Evolutionary conservation across 1,139 yeast genomes (phyloP), one percentile per base, ranked within the genome.

Genomic region (Fermentozyma sake): DNA sequence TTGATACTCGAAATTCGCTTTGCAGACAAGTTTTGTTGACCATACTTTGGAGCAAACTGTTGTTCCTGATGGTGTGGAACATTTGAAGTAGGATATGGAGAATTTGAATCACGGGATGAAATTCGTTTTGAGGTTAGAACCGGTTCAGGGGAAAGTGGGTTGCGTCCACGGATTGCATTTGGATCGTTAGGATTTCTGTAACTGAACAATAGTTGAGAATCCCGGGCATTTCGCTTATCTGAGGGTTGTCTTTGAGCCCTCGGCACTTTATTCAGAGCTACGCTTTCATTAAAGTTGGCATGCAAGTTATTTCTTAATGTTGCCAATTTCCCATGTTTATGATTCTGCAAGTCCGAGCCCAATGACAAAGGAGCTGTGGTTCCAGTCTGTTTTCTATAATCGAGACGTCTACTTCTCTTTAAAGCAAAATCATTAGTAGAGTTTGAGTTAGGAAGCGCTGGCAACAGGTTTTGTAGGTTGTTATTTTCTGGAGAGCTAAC

Each of bases 341-440:
- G 44, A 24, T 32, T 41, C 24, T 59, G 66, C 18, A 60, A 42
- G 23, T 39, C 53, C 7, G 64, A 48, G 1, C 65, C 65, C 20
- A 50, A 30, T 20, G 35, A 34, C 17, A 25, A 26, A 6, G 29
- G 15, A 16, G 29, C 29, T 4, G 39, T 16, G 7, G 42, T 20
- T 5, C 34, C 7, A 3, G 46, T 30, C 18, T 49, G 52, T 27
- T 63, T 64, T 23, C 66, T 44, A 39, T 66, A 65, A 39, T 65
- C 68, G 3, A 61, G 54, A 31, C 72, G 47, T 35, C 72, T 55
- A 33, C 68, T 59, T 32, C 73, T 44, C 29, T 55, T 57, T 34
- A 66, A 52, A 1, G 68, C 46, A 42, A 63, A 56, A 18, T 52
- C 60, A 18, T 44, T 50, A 12, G 29, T 23, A 14, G 30, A 21